phyloP scores from a whole-genome alignment of 306 rosid genomes.

The Spatholobus suberectus region DNA sequence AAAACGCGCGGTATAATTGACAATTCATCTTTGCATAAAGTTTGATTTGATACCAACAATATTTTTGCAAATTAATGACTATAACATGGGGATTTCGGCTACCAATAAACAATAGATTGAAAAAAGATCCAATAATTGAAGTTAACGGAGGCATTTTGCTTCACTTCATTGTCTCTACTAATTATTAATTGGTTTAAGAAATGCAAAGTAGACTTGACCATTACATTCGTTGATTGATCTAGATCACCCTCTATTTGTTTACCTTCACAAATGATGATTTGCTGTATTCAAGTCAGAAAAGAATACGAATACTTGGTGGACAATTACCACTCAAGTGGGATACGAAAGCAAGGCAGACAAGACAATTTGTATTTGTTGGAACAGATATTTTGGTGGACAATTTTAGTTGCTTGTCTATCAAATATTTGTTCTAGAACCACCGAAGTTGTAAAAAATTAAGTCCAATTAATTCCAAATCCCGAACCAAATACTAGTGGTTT shows the following conservation, averaged over 20 bases:
- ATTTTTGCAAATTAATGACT: not conserved
- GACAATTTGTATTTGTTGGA: not conserved
- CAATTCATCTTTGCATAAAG: constrained; percentile 17
- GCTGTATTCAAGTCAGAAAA: not conserved
- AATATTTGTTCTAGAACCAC: not conserved
- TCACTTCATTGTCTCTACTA: not conserved
- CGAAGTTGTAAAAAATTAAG: not conserved
- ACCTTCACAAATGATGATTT: not conserved
- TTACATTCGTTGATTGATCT: not conserved
- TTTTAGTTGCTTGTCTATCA: not conserved
- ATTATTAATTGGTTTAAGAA: not conserved
- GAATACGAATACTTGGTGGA: not conserved
- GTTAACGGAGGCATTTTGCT: not conserved
- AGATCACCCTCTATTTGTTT: not conserved
- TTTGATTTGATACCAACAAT: not conserved
- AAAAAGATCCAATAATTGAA: not conserved
- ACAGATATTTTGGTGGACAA: not conserved
- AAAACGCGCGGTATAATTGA: not conserved
- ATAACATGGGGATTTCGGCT: not conserved
- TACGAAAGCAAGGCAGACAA: not conserved
- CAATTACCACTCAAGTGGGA: not conserved
- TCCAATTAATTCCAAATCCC: not conserved
- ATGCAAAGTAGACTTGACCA: not conserved
- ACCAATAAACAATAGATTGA: not conserved
- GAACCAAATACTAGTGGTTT: not conserved